Evolutionary conservation across 495 filamentous ascomycete genomes (phyloP).

Genomic region (Lophiostoma macrostomum): DNA sequence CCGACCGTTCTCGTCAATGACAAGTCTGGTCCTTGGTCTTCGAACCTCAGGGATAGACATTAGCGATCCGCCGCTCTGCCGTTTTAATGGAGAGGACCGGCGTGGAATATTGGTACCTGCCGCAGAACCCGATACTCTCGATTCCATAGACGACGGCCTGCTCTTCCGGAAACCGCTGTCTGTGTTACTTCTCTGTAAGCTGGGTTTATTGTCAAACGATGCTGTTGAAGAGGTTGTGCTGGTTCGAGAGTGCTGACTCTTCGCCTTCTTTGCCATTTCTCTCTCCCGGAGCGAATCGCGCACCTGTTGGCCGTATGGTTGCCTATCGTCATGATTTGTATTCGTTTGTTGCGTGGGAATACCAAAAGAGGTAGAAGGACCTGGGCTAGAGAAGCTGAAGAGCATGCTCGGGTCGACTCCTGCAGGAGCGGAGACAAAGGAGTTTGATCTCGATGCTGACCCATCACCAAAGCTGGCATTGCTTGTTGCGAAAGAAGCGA

Average conservation of each 20-base stretch:
- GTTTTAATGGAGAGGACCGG: constrained; percentile 34
- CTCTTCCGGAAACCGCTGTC: constrained; percentile 35
- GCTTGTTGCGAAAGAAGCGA: constrained; percentile 10
- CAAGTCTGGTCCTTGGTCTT: constrained; percentile 35
- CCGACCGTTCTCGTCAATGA: constrained; percentile 41
- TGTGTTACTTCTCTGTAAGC: constrained; percentile 40
- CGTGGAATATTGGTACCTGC: constrained; percentile 28
- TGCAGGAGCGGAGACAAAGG: constrained; percentile 31
- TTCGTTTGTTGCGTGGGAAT: constrained; percentile 8
- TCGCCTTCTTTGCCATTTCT: constrained; percentile 25
- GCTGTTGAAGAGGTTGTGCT: constrained; percentile 30
- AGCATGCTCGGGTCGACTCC: constrained; percentile 37
- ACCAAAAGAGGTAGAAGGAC: constrained; percentile 8
- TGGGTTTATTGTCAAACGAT: constrained; percentile 24
- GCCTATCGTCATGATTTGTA: constrained; percentile 12
- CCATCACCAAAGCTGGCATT: neutral
- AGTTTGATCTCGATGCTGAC: constrained; percentile 20
- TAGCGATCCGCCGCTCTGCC: constrained; percentile 33
- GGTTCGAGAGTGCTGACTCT: constrained; percentile 35
- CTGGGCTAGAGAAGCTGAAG: constrained; percentile 36
- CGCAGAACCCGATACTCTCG: constrained; percentile 19
- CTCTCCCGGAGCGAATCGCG: constrained; percentile 32
- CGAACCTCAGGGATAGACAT: constrained; percentile 32
- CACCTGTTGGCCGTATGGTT: constrained; percentile 36
- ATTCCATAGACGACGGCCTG: constrained; percentile 24